phyloP scores from a whole-genome alignment of 2,329 filamentous ascomycete species.

The Pseudocercospora fijiensis region DNA sequence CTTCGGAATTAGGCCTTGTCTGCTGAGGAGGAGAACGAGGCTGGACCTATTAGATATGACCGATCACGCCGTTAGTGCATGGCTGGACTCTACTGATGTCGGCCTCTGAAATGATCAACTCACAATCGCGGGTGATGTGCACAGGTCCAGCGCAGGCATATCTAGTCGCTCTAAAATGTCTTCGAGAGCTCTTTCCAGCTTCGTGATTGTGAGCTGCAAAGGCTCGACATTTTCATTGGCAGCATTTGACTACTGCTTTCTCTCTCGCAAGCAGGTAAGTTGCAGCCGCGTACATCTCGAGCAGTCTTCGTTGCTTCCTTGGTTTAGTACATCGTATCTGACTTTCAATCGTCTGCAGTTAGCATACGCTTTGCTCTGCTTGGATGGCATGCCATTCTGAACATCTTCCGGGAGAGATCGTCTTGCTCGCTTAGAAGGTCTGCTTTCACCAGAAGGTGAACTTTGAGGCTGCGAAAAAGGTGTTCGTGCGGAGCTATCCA shows the following conservation, averaged over 20 bases:
- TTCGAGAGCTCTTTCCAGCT: conserved; percentile 16
- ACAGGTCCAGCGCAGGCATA: conserved; percentile 17
- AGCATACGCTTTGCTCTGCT: conserved; percentile 15
- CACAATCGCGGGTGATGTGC: conserved; percentile 12
- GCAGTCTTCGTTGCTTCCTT: conserved; percentile 2
- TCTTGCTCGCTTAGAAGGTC: background rate
- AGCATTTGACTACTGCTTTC: conserved; percentile 9
- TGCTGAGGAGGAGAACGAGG: background rate
- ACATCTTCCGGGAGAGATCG: background rate
- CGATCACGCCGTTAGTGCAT: background rate
- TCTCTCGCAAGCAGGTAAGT: conserved; percentile 11
- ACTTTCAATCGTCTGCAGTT: conserved; percentile 16
- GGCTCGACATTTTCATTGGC: background rate
- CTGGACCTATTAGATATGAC: background rate
- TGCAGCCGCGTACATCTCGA: conserved; percentile 14
- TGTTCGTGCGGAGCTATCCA: background rate
- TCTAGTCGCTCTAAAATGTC: conserved; percentile 17
- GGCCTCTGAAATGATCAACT: background rate
- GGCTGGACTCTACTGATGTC: background rate
- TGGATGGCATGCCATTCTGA: background rate
- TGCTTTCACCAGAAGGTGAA: background rate
- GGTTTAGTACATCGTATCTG: conserved; percentile 12
- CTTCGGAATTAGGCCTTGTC: conserved; percentile 8
- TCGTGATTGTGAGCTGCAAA: conserved; percentile 11
- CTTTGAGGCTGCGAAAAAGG: background rate